Evolutionary conservation across 192 early-diverging fungal genomes (phyloP).

Genomic region (Mycoemilia scoparia): DNA sequence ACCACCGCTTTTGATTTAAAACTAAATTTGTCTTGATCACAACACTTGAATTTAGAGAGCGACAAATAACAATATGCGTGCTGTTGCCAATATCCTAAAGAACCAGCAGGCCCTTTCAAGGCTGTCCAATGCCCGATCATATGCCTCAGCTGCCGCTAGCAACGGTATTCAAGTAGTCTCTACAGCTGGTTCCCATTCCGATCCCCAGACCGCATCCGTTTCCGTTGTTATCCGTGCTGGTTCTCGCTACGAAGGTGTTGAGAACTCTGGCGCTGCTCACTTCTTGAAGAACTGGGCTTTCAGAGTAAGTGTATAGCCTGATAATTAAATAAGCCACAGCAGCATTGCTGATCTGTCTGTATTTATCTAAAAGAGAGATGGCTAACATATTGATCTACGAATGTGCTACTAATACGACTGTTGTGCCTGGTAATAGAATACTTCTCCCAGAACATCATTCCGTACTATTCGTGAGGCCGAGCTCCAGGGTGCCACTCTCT

Average conservation of each 20-base stretch:
- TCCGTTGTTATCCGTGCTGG: constrained; percentile 81
- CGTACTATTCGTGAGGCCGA: constrained; percentile 80
- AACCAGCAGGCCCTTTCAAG: no score
- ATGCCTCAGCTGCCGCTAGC: constrained; percentile 18
- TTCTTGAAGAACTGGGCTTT: constrained; percentile 79
- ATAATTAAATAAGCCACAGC: not conserved
- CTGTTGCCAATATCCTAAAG: no score
- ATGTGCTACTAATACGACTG: constrained; percentile 2
- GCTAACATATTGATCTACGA: not conserved
- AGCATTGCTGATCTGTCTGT: not conserved
- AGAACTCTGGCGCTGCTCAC: constrained; percentile 69
- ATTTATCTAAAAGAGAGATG: no score
- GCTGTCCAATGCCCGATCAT: constrained; percentile 13
- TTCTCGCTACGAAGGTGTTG: constrained; percentile 56
- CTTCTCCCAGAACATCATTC: constrained; percentile 60
- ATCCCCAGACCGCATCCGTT: constrained; percentile 49
- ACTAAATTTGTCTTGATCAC: no score
- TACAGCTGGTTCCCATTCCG: not conserved
- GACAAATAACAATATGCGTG: no score
- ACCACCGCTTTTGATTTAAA: no score
- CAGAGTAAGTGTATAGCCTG: constrained; percentile 38
- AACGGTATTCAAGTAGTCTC: constrained; percentile 26
- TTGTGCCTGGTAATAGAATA: constrained; percentile 38
- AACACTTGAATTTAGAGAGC: no score
- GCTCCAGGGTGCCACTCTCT: constrained; percentile 70